Evolutionary conservation across 305 asterid genomes (phyloP).

Genomic region (Fraxinus platypoda): DNA sequence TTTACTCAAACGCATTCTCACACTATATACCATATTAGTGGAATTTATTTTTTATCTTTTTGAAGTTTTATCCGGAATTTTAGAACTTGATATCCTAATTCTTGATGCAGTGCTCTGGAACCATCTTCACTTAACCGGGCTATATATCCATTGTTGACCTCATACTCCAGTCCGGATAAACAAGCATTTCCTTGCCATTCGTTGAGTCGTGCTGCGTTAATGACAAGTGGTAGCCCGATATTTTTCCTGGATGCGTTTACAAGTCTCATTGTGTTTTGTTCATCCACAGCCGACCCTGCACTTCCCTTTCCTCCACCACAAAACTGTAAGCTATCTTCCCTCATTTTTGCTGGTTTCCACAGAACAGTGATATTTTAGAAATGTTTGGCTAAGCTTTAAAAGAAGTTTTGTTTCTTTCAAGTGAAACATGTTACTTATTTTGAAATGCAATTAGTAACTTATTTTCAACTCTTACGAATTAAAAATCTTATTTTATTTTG

Average conservation of each 20-base stretch:
- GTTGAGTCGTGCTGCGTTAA: conserved; percentile 92
- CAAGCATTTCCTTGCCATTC: conserved; percentile 98
- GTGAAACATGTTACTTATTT: background rate
- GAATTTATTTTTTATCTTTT: background rate
- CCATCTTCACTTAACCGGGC: conserved; percentile 91
- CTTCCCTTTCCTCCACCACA: conserved; percentile 98
- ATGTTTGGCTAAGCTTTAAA: background rate
- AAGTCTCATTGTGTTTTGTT: conserved; percentile 75
- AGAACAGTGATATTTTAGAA: background rate
- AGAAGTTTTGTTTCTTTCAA: background rate
- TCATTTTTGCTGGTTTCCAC: conserved; percentile 8
- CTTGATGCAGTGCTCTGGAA: conserved; percentile 81
- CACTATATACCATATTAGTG: background rate
- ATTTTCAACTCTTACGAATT: background rate
- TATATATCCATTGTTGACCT: conserved; percentile 73
- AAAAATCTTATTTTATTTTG: background rate
- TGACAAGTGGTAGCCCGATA: conserved; percentile 96
- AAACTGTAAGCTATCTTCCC: conserved; percentile 71
- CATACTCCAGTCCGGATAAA: conserved; percentile 78
- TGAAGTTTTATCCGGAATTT: background rate
- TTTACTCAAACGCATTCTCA: background rate
- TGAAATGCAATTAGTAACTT: background rate
- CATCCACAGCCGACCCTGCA: conserved; percentile 78
- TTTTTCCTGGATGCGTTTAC: conserved; percentile 94
- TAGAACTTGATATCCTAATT: conserved; percentile 19